Conservation (phyloP, 1,139 yeast genomes). For the Nakaseomyces kungkrabaensis region DNA sequence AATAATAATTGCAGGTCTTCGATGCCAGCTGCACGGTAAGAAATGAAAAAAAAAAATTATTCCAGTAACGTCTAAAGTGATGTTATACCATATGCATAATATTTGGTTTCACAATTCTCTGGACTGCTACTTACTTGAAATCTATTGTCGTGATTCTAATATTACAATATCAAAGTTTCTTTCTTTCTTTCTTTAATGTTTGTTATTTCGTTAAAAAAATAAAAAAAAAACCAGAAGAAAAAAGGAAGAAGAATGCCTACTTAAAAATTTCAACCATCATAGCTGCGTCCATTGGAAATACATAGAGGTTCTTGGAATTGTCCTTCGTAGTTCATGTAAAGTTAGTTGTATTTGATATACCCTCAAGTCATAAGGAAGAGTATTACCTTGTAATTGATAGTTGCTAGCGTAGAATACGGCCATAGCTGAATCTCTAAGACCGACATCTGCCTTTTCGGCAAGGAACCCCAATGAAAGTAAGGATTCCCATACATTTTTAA, state of each 20-base stretch:
- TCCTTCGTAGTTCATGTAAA: slow-evolving; percentile 25
- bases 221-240: not conserved
- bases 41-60: not conserved
- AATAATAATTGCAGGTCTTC: no score
- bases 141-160: no score
- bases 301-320: slow-evolving; percentile 25
- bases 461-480: slow-evolving; percentile 22
- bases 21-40: no score
- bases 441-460: slow-evolving; percentile 24
- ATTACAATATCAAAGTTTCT: no score
- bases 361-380: slow-evolving; percentile 27
- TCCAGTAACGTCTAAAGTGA: not conserved
- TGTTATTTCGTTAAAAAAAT: not conserved
- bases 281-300: slow-evolving; percentile 29
- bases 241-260: not conserved
- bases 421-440: slow-evolving; percentile 25
- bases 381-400: slow-evolving; percentile 24
- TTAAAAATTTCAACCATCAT: not conserved
- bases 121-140: no score
- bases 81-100: no score
- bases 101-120: no score
- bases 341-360: slow-evolving; percentile 23
- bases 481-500: slow-evolving; percentile 48
- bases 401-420: slow-evolving; percentile 30
- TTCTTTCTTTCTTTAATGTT: no score